Percentiles rank a stretch among this genome's conserved stretches.
Conservation (phyloP, 2,329 filamentous ascomycete genomes). For the Penicillium sp. region DNA sequence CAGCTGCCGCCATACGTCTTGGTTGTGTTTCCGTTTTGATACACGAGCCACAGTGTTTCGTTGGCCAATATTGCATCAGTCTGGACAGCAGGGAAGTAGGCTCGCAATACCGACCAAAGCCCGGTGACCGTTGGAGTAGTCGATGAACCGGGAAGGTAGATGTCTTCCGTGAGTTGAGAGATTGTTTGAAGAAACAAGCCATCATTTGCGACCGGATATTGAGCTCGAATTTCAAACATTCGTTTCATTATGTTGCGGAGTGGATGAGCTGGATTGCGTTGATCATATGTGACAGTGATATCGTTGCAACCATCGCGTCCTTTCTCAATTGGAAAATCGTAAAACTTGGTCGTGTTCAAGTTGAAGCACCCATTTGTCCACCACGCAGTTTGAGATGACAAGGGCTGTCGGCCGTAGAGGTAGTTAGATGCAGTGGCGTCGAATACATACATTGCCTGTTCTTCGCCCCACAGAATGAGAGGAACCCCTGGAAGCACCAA, state of each 20-base stretch:
- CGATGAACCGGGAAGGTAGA: slow-evolving; percentile 54
- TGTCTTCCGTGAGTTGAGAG: slow-evolving; percentile 54
- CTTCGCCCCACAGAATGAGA: slow-evolving; percentile 61
- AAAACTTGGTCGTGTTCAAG: slow-evolving; percentile 56
- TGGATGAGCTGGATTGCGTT: slow-evolving; percentile 61
- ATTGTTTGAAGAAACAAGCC: slow-evolving; percentile 56
- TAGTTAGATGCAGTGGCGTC: slow-evolving; percentile 65
- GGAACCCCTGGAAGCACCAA: slow-evolving; percentile 61
- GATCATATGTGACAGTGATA: slow-evolving; percentile 56
- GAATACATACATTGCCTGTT: slow-evolving; percentile 62
- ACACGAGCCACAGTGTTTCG: slow-evolving; percentile 46
- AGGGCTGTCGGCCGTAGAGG: slow-evolving; percentile 62
- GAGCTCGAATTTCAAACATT: slow-evolving; percentile 59
- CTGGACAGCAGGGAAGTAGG: slow-evolving; percentile 36
- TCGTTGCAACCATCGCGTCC: slow-evolving; percentile 57
- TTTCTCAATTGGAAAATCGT: slow-evolving; percentile 55
- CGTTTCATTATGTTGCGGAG: slow-evolving; percentile 60
- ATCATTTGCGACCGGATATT: slow-evolving; percentile 59
- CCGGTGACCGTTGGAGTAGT: slow-evolving; percentile 55
- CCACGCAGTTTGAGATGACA: slow-evolving; percentile 61
- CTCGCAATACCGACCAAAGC: slow-evolving; percentile 60
- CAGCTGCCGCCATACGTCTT: slow-evolving; percentile 59
- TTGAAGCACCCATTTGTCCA: slow-evolving; percentile 63
- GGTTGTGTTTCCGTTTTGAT: slow-evolving; percentile 47
- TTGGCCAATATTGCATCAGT: slow-evolving; percentile 30